These are phyloP conservation scores for Tetracladium maxilliforme DNA, from an alignment of 2,329 filamentous ascomycete species.

Conservation along the genomic window DNA sequence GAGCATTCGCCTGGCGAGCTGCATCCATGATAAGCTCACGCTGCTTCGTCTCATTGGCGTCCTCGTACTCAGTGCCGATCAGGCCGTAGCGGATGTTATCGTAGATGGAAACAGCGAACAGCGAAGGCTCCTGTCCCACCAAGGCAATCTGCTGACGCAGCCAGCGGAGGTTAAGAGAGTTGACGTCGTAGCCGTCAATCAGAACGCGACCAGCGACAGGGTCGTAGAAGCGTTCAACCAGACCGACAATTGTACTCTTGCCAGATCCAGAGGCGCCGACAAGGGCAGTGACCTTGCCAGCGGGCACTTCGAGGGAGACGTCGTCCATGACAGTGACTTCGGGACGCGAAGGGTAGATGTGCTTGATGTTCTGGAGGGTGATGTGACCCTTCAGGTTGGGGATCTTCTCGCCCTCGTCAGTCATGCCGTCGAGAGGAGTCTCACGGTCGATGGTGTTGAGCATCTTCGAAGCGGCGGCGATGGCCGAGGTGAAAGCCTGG, in stretches of 20 bases:
- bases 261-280: conserved; percentile 91
- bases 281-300: conserved; percentile 82
- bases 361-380: conserved; percentile 68
- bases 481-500: conserved; percentile 71
- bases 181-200: conserved; percentile 72
- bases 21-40: conserved; percentile 62
- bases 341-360: conserved; percentile 87
- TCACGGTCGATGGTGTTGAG: conserved; percentile 82
- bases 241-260: conserved; percentile 85
- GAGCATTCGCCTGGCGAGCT: conserved; percentile 82
- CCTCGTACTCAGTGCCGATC: conserved; percentile 67
- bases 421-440: conserved; percentile 71
- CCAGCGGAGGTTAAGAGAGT: conserved; percentile 75
- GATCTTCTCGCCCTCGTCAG: conserved; percentile 55
- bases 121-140: conserved; percentile 82
- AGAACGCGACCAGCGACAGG: conserved; percentile 67
- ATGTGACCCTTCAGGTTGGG: conserved; percentile 64
- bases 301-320: conserved; percentile 65
- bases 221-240: conserved; percentile 89
- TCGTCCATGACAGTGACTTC: conserved; percentile 82
- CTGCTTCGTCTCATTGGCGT: conserved; percentile 51
- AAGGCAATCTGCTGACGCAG: conserved; percentile 82
- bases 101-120: conserved; percentile 82
- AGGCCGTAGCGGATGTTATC: conserved; percentile 84
- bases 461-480: conserved; percentile 82